Conservation (phyloP, 306 rosid genomes). For the Ochetophila trinervis region DNA sequence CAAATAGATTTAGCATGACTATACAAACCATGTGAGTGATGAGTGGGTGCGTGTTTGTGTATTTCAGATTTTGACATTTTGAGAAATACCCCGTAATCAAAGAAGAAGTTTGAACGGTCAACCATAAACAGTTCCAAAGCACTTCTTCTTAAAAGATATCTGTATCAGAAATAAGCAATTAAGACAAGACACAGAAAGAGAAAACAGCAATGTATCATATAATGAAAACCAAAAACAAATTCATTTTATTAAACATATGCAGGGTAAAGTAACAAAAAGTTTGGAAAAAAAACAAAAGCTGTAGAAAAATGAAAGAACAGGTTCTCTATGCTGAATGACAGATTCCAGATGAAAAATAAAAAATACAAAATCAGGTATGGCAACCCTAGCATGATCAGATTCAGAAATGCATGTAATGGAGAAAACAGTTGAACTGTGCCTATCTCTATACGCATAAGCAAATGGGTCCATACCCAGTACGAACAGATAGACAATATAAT, state of each 20-base stretch:
- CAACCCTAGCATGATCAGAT: not conserved
- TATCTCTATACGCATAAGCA: too few species aligned
- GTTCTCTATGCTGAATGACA: not conserved
- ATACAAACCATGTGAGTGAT: too few species aligned
- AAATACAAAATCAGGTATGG: not conserved
- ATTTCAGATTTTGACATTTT: not conserved
- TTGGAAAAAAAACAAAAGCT: not conserved
- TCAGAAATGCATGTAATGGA: not conserved
- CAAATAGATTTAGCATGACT: not conserved
- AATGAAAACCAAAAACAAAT: conserved; percentile 11
- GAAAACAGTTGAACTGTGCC: too few species aligned
- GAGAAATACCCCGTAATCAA: conserved; percentile 86
- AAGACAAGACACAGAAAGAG: not conserved
- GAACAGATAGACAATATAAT: not conserved
- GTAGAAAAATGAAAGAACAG: not conserved
- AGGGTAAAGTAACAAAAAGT: not conserved
- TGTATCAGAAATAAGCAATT: conserved; percentile 24
- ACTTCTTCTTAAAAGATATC: conserved; percentile 96
- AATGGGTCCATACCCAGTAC: not conserved
- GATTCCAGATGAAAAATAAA: conserved; percentile 1
- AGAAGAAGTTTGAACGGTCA: conserved; percentile 89
- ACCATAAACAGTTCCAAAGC: conserved; percentile 93
- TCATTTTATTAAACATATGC: not conserved
- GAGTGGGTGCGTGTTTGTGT: not conserved
- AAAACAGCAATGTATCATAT: conserved; percentile 2